A percentile compares a stretch with the other conserved stretches of the same genome.
These are phyloP conservation scores for Adiantum capillusveneris DNA, from an alignment of 75 land plant genomes.

Conservation along the genomic window DNA sequence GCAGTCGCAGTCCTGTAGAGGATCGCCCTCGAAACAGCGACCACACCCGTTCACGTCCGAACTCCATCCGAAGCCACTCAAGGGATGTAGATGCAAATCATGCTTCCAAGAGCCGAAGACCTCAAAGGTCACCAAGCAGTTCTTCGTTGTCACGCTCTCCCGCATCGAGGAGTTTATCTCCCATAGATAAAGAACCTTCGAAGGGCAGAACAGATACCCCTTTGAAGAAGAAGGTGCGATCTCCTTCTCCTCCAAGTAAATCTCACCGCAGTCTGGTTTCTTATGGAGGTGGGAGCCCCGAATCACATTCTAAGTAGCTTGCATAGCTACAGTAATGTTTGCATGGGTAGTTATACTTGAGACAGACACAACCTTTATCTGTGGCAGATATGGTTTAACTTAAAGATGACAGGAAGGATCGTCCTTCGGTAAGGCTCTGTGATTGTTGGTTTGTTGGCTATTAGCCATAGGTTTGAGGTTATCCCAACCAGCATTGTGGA, in stretches of 20 bases:
- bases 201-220: constrained; percentile 30
- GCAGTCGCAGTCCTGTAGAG: constrained; percentile 13
- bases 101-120: constrained; percentile 26
- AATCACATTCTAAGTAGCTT: constrained; percentile 26
- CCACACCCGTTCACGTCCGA: constrained; percentile 27
- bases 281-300: constrained; percentile 88
- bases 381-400: too few relatives aligned
- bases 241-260: constrained; percentile 21
- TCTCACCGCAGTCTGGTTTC: constrained; percentile 68
- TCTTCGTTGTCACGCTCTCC: constrained; percentile 25
- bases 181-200: constrained; percentile 10
- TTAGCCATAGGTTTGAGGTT: too few relatives aligned
- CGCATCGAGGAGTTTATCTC: constrained; percentile 13
- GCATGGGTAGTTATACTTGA: too few relatives aligned
- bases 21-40: constrained; percentile 9
- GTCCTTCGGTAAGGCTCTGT: too few relatives aligned
- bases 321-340: too few relatives aligned
- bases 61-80: constrained; percentile 30
- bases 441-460: too few relatives aligned
- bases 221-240: constrained; percentile 21
- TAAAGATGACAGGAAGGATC: too few relatives aligned
- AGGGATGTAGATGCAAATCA: constrained; percentile 35
- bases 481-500: too few relatives aligned
- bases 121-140: constrained; percentile 42
- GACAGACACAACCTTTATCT: too few relatives aligned